phyloP scores from a whole-genome alignment of 2,329 filamentous ascomycete genomes.

The Fusarium sp. region DNA sequence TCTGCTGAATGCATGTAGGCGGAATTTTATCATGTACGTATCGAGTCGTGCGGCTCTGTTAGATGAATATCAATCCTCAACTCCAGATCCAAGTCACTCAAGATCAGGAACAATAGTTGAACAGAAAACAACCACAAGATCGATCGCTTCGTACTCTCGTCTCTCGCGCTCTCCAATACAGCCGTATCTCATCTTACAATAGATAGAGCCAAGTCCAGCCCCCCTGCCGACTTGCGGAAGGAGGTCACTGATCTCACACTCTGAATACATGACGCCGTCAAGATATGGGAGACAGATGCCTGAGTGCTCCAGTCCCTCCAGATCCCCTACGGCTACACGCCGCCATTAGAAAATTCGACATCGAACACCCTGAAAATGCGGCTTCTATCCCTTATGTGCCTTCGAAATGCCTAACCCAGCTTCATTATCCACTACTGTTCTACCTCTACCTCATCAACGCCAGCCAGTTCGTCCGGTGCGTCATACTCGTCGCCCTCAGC shows the following conservation, averaged over 20 bases:
- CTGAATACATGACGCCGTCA: slow-evolving; percentile 43
- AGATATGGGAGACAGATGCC: slow-evolving; percentile 32
- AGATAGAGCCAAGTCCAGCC: slow-evolving; percentile 29
- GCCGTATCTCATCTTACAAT: slow-evolving; percentile 44
- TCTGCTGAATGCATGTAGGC: slow-evolving; percentile 17
- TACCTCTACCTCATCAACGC: slow-evolving; percentile 61
- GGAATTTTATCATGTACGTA: slow-evolving; percentile 29
- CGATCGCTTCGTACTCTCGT: slow-evolving; percentile 39
- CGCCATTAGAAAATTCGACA: slow-evolving; percentile 44
- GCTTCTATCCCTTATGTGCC: slow-evolving; percentile 46
- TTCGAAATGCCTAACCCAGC: slow-evolving; percentile 40
- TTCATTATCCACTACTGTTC: slow-evolving; percentile 46
- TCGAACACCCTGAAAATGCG: slow-evolving; percentile 47
- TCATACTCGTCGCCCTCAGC: slow-evolving; percentile 59
- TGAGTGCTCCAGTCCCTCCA: slow-evolving; percentile 31
- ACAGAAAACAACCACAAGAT: slow-evolving; percentile 35
- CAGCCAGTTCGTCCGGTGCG: slow-evolving; percentile 61
- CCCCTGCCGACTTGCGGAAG: slow-evolving; percentile 34
- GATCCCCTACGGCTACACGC: slow-evolving; percentile 40
- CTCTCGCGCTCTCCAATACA: slow-evolving; percentile 38
- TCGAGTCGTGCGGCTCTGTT: slow-evolving; percentile 25
- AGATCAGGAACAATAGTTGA: not conserved
- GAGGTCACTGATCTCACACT: slow-evolving; percentile 24
- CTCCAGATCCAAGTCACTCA: slow-evolving; percentile 1
- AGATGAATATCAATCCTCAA: slow-evolving; percentile 18